Conservation (phyloP, 2,329 filamentous ascomycete genomes). For the Pseudogymnoascus sp. region DNA sequence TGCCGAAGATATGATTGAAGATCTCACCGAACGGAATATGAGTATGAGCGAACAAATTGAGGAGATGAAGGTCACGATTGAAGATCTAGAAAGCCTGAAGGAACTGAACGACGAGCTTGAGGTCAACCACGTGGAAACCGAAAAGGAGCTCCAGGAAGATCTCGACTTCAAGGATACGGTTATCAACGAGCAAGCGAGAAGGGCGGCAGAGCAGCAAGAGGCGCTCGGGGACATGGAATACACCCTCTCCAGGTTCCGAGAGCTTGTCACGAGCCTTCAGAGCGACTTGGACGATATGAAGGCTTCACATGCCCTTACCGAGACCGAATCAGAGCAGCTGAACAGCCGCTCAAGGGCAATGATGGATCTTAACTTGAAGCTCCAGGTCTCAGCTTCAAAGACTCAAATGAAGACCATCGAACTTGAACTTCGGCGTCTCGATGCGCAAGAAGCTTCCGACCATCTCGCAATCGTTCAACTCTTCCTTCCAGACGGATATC, state of each 20-base stretch:
- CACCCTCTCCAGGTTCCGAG: slow-evolving; percentile 79
- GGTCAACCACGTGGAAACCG: slow-evolving; percentile 83
- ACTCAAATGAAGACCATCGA: slow-evolving; percentile 93
- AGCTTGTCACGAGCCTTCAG: slow-evolving; percentile 79
- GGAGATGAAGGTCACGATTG: slow-evolving; percentile 71
- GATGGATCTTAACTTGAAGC: slow-evolving; percentile 92
- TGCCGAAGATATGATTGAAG: slow-evolving; percentile 89
- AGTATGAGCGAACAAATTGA: slow-evolving; percentile 74
- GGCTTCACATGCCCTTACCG: slow-evolving; percentile 84
- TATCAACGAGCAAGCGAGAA: slow-evolving; percentile 72
- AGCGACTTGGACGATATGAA: slow-evolving; percentile 85
- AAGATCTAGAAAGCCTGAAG: slow-evolving; percentile 81
- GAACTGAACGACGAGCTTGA: slow-evolving; percentile 94
- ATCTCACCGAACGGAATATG: slow-evolving; percentile 82
- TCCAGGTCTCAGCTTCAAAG: slow-evolving; percentile 84
- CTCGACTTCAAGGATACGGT: slow-evolving; percentile 81
- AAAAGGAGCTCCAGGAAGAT: slow-evolving; percentile 91
- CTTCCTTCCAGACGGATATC: slow-evolving; percentile 80
- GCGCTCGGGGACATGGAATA: slow-evolving; percentile 82
- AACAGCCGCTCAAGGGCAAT: slow-evolving; percentile 83
- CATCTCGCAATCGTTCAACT: slow-evolving; percentile 83
- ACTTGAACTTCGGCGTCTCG: slow-evolving; percentile 75
- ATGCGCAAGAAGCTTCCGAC: slow-evolving; percentile 80
- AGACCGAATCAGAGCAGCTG: slow-evolving; percentile 85
- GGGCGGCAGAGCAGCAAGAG: slow-evolving; percentile 69